Percentiles rank a stretch among this genome's conserved stretches.
These are phyloP conservation scores for Acanthamoeba divionensis DNA, from an alignment of 208 protist genomes.

Conservation along the genomic window DNA sequence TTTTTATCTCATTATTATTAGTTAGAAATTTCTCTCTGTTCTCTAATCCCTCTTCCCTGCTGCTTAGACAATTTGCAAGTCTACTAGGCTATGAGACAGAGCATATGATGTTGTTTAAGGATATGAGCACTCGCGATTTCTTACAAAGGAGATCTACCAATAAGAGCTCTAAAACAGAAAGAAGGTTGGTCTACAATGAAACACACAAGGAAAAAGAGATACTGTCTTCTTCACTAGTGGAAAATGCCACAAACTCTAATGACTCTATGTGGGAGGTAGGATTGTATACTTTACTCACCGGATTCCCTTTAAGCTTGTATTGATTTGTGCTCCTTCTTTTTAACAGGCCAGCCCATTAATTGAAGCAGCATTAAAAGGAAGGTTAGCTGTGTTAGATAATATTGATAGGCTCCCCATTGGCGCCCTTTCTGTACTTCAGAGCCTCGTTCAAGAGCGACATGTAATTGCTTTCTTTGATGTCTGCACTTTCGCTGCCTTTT, in stretches of 20 bases:
- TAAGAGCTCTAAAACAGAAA: no score
- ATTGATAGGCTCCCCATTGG: slow-evolving; percentile 62
- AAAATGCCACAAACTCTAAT: no score
- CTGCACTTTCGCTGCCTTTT: slow-evolving; percentile 73
- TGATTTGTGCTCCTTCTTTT: background rate
- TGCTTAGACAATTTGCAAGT: background rate
- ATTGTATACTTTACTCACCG: no score
- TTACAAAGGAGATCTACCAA: slow-evolving; percentile 89
- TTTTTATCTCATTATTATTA: slow-evolving; percentile 82
- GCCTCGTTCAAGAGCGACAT: slow-evolving; percentile 12
- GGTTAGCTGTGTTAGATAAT: slow-evolving; percentile 90
- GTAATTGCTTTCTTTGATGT: background rate
- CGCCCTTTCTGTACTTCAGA: slow-evolving; percentile 13
- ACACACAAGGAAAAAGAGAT: no score
- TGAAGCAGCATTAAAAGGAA: slow-evolving; percentile 83
- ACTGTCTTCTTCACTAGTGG: no score
- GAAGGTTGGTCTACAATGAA: no score
- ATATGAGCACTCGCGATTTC: slow-evolving; percentile 92
- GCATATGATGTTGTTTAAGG: slow-evolving; percentile 84
- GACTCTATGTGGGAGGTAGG: no score
- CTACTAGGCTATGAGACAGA: slow-evolving; percentile 37
- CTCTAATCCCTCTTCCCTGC: background rate
- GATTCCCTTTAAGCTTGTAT: no score
- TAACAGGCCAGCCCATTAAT: slow-evolving; percentile 88
- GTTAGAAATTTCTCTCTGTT: slow-evolving; percentile 73